Evolutionary conservation across 768 basidiomycete genomes (phyloP).

Genomic region (Chalciporus pseudorubinellus): DNA sequence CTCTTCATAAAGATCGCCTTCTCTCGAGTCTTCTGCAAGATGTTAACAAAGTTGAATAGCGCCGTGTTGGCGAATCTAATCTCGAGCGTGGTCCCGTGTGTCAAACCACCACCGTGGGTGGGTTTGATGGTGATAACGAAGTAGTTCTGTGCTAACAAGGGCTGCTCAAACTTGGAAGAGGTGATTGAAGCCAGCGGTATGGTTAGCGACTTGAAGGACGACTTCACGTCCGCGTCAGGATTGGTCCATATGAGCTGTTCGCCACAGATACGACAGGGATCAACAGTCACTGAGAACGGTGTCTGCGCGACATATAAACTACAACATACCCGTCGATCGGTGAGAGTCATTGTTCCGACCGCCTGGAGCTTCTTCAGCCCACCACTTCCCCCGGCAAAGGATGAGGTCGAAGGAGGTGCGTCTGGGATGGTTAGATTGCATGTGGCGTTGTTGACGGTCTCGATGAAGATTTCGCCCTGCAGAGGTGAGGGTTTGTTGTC

Average conservation of each 20-base stretch:
- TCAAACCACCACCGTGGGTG: conserved; percentile 62
- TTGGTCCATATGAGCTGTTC: conserved; percentile 63
- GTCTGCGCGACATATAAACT: not conserved
- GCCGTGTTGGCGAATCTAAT: conserved; percentile 64
- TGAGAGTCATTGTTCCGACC: conserved; percentile 58
- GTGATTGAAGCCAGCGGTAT: conserved; percentile 65
- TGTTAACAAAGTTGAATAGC: conserved; percentile 70
- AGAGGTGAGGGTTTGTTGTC: conserved; percentile 58
- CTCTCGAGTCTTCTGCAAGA: conserved; percentile 77
- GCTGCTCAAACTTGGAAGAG: conserved; percentile 73
- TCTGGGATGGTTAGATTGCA: conserved; percentile 58
- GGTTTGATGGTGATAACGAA: conserved; percentile 66
- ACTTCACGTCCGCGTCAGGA: conserved; percentile 28
- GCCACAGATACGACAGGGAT: not conserved
- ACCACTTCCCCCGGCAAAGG: conserved; percentile 50
- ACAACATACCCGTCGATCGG: conserved; percentile 65
- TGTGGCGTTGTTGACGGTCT: conserved; percentile 58
- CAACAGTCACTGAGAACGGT: conserved; percentile 5
- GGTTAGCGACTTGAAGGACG: conserved; percentile 43
- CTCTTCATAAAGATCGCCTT: conserved; percentile 72
- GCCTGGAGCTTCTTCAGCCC: conserved; percentile 58
- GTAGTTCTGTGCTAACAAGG: conserved; percentile 67
- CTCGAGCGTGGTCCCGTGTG: conserved; percentile 61
- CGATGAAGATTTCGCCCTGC: conserved; percentile 58
- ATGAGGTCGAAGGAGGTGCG: conserved; percentile 40